Base-by-base conservation (phyloP, 2,329 filamentous ascomycete genomes). In the Phialophora tarda region DNA sequence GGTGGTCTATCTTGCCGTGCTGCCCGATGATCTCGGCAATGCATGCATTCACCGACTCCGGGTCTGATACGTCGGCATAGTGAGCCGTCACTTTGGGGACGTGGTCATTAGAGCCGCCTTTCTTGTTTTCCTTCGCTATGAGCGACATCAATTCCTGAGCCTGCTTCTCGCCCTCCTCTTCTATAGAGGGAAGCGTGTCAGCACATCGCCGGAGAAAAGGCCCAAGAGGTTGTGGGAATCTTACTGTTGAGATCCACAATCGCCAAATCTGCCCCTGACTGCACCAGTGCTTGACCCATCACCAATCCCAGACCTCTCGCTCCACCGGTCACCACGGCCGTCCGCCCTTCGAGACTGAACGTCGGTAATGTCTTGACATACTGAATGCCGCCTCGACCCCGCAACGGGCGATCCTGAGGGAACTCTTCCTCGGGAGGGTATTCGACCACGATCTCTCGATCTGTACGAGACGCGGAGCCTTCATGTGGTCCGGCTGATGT, bases 221-320 rank as follows among this genome's bases (percentile, higher is more conserved):
- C 11, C n/a, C n/a, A 59, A 32, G 26, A 21, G 54, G 30, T 24
- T 6, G 11, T n/a, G 14, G n/a, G 21, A 28, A 24, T 55, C 68
- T 34, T 67, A 94, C 91, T 90, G 81, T 98, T 97, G 82, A 97
- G 83, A 78, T 98, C 94, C 48, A 97, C 92, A 78, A 98, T 91
- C 50, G 94, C 94, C 69, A 97, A 84, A 77, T 96, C 89, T 10
- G 92, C 91, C 60, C 94, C 94, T 62, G 91, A 95, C 61, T 92
- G 89, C 61, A 97, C 91, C 79, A 97, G 87, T 55, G 91, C 93
- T 82, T 97, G 93, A 59, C 90, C 91, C 91, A 98, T 97, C 73
- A 96, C 93, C 68, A 97, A 82, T 47, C 94, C 94, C 65, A 98
- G 80, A 7, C 94, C 94, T 75, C 93, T 85, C 28, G 94, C 94